Evolutionary conservation across 768 basidiomycete species (phyloP), one percentile per base, ranked within the genome.

Genomic region (Lyophyllum shimeji): DNA sequence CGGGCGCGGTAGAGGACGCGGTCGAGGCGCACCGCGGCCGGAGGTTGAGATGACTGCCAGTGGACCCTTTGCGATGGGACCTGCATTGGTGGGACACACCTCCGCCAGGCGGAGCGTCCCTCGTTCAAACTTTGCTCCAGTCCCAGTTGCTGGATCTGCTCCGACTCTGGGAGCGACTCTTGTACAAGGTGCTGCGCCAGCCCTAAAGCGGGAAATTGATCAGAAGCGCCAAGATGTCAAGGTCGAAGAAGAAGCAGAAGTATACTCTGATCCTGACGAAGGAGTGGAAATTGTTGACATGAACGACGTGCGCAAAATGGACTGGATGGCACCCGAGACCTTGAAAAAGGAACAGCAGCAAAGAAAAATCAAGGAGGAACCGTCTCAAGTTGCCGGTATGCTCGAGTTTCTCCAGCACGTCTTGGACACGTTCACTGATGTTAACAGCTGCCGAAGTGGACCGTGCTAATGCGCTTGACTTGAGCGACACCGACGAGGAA

Each of bases 241-340:
- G 59, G 58, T 62, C 21, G 67, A 79, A 46, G 77, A 81, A 17
- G 83, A 88, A 17, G 84, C 75, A 6, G 91, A 92, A 56, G 77
- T 78, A 18, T 93, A 93, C 70, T 94, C 92, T 17, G 92, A 94
- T 57, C 89, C 90, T 12, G 92, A 93, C 63, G 89, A 92, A 52
- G 91, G 89, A 11, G 87, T 93, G 23, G 89, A 93, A 71, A 91
- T 93, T 50, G 76, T 94, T 39, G 92, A 94, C 64, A 88, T 94
- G 82, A 84, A 86, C 27, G 79, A 86, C 55, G 84, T 94, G 27
- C 73, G 80, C 49, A 75, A 84, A 58, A 83, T 94, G 84, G 92
- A 94, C 68, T 92, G 86, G 84, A 91, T 91, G 86, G 92, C 92
- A 7, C 92, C 92, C 0, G 90, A 93, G 65, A 85, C 79, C 57